phyloP scores from a whole-genome alignment of 352 stramenopile species.

The Pythium scleroteichum region DNA sequence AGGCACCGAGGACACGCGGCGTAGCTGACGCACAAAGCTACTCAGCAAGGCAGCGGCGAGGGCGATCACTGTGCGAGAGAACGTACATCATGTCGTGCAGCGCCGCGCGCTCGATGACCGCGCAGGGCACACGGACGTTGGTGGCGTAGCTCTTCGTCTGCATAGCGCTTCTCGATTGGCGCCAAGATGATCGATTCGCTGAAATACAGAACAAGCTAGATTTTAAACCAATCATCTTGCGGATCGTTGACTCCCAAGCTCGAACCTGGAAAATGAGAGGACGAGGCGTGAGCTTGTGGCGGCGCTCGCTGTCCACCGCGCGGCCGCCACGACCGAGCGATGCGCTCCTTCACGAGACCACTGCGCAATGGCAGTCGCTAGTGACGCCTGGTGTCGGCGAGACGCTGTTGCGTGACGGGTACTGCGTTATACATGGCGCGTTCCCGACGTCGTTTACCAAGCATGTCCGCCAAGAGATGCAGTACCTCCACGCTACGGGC shows the following conservation, averaged over 20 bases:
- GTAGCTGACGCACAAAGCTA: conserved; percentile 32
- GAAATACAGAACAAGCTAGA: not conserved
- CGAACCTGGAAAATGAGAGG: conserved; percentile 11
- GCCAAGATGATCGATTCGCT: not conserved
- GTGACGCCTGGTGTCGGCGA: conserved; percentile 33
- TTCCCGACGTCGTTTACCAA: conserved; percentile 49
- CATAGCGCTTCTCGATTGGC: not conserved
- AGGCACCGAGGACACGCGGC: conserved; percentile 50
- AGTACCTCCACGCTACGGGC: conserved; percentile 31
- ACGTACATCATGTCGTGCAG: conserved; percentile 58
- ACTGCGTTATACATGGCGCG: conserved; percentile 46
- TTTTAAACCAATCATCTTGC: too few species aligned
- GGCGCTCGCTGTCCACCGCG: conserved; percentile 3
- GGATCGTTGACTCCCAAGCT: too few species aligned
- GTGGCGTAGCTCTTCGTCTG: conserved; percentile 9
- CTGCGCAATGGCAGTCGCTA: conserved; percentile 29
- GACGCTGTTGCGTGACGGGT: conserved; percentile 51
- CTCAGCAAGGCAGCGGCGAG: not conserved
- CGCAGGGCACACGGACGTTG: conserved; percentile 44
- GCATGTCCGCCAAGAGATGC: conserved; percentile 57
- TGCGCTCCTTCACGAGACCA: conserved; percentile 3
- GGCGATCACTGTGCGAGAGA: not conserved
- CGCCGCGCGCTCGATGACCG: conserved; percentile 48
- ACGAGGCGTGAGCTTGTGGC: not conserved
- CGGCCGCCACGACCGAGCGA: not conserved